A percentile compares a stretch with the other conserved stretches of the same genome.
These are phyloP conservation scores for Naematelia aurantialba DNA, from an alignment of 768 basidiomycete species.

Conservation along the genomic window DNA sequence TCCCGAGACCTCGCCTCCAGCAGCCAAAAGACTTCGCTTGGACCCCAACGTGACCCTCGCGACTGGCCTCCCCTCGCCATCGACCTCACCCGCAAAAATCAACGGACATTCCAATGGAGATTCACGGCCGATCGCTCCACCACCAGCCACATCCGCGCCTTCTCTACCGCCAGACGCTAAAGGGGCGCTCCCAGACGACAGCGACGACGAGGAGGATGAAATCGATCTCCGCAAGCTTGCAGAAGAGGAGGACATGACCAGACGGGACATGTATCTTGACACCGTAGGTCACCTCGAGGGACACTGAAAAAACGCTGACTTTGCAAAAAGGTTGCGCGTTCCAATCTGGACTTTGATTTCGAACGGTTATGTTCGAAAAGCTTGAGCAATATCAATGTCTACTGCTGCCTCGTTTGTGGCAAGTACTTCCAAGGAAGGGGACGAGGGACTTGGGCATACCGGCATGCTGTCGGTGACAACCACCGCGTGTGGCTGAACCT, in stretches of 20 bases:
- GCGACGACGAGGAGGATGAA: conserved; percentile 46
- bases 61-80: conserved; percentile 9
- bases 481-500: conserved; percentile 98
- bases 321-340: conserved; percentile 72
- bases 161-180: conserved; percentile 59
- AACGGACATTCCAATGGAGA: conserved; percentile 60
- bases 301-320: neutral
- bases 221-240: conserved; percentile 26
- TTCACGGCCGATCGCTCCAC: conserved; percentile 62
- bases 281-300: conserved; percentile 60
- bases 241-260: conserved; percentile 41
- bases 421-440: conserved; percentile 99
- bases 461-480: conserved; percentile 95
- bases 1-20: conserved; percentile 28
- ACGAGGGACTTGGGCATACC: conserved; percentile 86
- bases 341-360: conserved; percentile 93
- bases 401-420: conserved; percentile 94
- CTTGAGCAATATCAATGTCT: conserved; percentile 92
- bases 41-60: conserved; percentile 10
- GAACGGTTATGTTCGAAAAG: conserved; percentile 98
- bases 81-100: conserved; percentile 46
- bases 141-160: conserved; percentile 64
- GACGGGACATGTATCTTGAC: conserved; percentile 90
- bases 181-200: conserved; percentile 52
- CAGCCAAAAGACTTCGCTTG: conserved; percentile 32